Percentiles rank a stretch among this genome's conserved stretches.
These are phyloP conservation scores for Aspergillus sclerotiicarbonarius DNA, from an alignment of 495 filamentous ascomycete species.

Conservation along the genomic window DNA sequence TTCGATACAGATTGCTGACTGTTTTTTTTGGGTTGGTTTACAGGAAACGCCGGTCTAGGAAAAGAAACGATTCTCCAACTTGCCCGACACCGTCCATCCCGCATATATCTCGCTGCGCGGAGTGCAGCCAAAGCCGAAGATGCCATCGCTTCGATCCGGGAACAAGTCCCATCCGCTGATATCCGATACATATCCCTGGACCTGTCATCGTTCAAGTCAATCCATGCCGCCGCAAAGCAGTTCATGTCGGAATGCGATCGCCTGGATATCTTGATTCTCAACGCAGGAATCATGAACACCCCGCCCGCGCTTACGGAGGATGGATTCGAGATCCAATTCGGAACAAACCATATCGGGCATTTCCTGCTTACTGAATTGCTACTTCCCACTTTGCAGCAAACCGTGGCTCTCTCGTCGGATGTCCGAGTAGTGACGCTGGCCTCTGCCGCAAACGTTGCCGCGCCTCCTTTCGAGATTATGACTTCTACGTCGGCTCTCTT, in stretches of 20 bases:
- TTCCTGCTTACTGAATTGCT: constrained; percentile 63
- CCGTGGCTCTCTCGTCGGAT: constrained; percentile 30
- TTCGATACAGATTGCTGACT: not conserved
- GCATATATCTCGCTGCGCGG: constrained; percentile 65
- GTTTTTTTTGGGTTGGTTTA: not conserved
- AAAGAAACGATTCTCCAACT: constrained; percentile 61
- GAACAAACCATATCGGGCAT: constrained; percentile 71
- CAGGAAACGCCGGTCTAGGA: constrained; percentile 67
- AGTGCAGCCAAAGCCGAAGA: constrained; percentile 48
- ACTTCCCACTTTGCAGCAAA: constrained; percentile 52
- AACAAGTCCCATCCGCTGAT: constrained; percentile 39
- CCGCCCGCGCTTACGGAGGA: constrained; percentile 50
- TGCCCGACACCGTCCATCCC: constrained; percentile 56
- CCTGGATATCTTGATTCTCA: constrained; percentile 66
- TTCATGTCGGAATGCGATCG: constrained; percentile 48
- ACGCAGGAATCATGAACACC: constrained; percentile 65
- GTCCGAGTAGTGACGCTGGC: constrained; percentile 23
- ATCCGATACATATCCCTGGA: constrained; percentile 52
- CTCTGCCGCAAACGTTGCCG: constrained; percentile 44
- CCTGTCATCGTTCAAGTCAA: constrained; percentile 51
- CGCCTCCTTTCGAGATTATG: constrained; percentile 50
- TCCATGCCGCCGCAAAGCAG: constrained; percentile 44
- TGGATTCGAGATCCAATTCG: constrained; percentile 70
- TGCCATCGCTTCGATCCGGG: constrained; percentile 51
- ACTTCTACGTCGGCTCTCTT: constrained; percentile 21